These are phyloP conservation scores for Polytolypa hystricis DNA, from an alignment of 2,329 filamentous ascomycete genomes.

Conservation along the genomic window DNA sequence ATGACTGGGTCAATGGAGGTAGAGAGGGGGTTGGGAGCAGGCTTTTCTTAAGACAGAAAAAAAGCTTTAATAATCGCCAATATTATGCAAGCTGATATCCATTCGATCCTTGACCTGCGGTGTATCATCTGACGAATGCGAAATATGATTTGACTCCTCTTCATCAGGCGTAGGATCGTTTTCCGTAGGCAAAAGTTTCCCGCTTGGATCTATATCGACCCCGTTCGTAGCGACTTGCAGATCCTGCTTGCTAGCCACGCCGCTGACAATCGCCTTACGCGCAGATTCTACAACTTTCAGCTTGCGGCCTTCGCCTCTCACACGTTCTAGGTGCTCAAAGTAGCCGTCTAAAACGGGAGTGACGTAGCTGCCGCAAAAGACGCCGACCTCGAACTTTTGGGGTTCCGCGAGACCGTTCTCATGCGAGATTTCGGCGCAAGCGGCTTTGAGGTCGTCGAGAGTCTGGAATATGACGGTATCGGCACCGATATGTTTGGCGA, in stretches of 20 bases:
- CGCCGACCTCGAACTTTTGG: conserved; percentile 72
- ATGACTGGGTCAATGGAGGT: no score
- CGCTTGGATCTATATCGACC: conserved; percentile 44
- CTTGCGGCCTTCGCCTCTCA: conserved; percentile 60
- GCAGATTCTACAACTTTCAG: conserved; percentile 55
- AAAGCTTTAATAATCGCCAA: conserved; percentile 39
- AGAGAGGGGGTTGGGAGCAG: background rate
- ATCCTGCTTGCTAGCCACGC: conserved; percentile 49
- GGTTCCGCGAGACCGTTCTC: conserved; percentile 43
- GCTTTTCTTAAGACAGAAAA: no score
- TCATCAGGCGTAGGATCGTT: conserved; percentile 8
- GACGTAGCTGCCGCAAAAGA: conserved; percentile 80
- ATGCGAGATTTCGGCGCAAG: conserved; percentile 59
- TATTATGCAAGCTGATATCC: conserved; percentile 53
- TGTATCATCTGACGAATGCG: no score
- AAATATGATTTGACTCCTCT: conserved; percentile 21
- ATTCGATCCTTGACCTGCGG: conserved; percentile 39
- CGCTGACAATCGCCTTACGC: conserved; percentile 52
- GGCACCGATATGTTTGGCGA: conserved; percentile 58
- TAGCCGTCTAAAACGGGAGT: conserved; percentile 71
- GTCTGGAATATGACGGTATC: conserved; percentile 68
- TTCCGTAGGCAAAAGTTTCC: conserved; percentile 44
- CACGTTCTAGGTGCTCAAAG: conserved; percentile 65
- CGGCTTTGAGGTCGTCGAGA: conserved; percentile 65
- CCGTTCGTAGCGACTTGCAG: conserved; percentile 53